Base-by-base conservation (phyloP, 106 monocot genomes). In the Xerophyta viscosa region DNA sequence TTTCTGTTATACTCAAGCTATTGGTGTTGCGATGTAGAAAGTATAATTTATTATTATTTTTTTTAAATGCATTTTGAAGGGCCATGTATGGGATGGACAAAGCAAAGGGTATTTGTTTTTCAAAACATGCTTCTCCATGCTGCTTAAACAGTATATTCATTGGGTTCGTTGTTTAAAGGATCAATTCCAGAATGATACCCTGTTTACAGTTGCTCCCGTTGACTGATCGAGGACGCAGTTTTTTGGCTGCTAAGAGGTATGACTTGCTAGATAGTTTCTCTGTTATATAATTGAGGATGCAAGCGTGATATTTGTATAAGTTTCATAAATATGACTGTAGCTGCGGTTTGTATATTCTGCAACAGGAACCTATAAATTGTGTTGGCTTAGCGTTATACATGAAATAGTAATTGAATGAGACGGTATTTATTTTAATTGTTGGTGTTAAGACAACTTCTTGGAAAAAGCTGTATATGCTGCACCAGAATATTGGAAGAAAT, bases 181-280 rank as follows among this genome's bases (percentile, higher is more conserved):
- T 47, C 39, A 17, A 31, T 66, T 26, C 57, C 30, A 23, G 48
- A 58, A 58, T 18, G 20, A 91, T 91, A 84, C 64, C 67, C 52
- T 84, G 84, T 64, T 71, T 81, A 47, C 90, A 84, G 68, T 52
- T 80, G 51, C 58, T 91, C 42, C 73, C 62, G 27, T 57, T 91
- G 63, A 84, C 77, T 22, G 84, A 84, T 31, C 81, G 65, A 74
- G 90, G 90, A 8, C 84, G 84, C 19, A 74, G 54, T 33, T 31
- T 81, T 60, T 41, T 91, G 27, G n/a, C 71, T 56, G 71, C 80
- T 15, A 65, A 74, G 61, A 80, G 90, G 90, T 91, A 68, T 20
- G 31, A 11, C 41, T 17, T 51, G 10, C 15, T 30, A 24, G 24
- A 33, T 2, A 36, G 20, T 28, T 41, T 48, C 17, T 70, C 25